Conservation (phyloP, 1,284 basidiomycete genomes). For the Somion occarium region DNA sequence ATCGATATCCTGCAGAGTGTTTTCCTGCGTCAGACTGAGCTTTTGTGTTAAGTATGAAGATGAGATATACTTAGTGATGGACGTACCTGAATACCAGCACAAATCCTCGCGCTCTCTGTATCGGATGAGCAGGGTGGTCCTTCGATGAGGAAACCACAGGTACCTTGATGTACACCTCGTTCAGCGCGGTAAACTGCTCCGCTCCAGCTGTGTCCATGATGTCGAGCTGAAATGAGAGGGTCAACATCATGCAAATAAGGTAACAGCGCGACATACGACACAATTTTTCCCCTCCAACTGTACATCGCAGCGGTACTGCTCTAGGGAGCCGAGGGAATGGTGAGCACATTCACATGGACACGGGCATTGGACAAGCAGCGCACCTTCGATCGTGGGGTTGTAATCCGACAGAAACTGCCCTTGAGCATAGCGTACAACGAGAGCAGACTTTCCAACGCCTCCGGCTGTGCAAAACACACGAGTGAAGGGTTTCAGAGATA, state of each 20-base stretch:
- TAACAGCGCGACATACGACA: background rate
- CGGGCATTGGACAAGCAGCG: conserved; percentile 7
- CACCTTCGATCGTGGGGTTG: conserved; percentile 82
- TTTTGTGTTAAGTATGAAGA: conserved; percentile 4
- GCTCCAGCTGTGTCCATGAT: conserved; percentile 88
- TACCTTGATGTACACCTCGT: conserved; percentile 78
- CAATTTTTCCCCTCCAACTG: background rate
- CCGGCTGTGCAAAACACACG: conserved; percentile 47
- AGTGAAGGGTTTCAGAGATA: background rate
- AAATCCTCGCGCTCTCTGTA: conserved; percentile 70
- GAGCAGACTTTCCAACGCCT: conserved; percentile 81
- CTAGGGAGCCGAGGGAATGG: background rate
- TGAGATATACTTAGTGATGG: background rate
- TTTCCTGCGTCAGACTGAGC: conserved; percentile 69
- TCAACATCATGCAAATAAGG: conserved; percentile 4
- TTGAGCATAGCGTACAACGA: conserved; percentile 66
- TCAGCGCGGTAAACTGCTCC: conserved; percentile 79
- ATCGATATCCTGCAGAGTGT: conserved; percentile 73
- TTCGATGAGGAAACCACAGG: conserved; percentile 2
- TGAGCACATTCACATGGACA: background rate
- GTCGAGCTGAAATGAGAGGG: conserved; percentile 53
- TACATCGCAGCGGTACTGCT: background rate
- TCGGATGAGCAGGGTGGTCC: background rate
- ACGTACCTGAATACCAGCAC: conserved; percentile 75
- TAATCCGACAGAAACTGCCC: conserved; percentile 74